Evolutionary conservation across 2,329 filamentous ascomycete genomes (phyloP).

Genomic region (Neopestalotiopsis clavispora): DNA sequence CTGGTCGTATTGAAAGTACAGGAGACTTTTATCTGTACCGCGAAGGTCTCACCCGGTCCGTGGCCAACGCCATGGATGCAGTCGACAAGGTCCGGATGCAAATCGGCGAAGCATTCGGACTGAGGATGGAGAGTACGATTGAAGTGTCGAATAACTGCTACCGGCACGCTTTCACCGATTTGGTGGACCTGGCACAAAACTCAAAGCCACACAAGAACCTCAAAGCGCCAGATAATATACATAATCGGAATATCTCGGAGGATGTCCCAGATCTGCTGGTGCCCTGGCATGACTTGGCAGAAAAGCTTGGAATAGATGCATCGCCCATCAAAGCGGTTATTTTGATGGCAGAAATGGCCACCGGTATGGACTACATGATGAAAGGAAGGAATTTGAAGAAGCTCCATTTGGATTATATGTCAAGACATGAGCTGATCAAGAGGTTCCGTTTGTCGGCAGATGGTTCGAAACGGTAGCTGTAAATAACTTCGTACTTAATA

Average conservation of each 20-base stretch:
- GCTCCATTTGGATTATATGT: slow-evolving; percentile 16
- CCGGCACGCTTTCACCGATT: slow-evolving; percentile 26
- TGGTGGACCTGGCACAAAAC: slow-evolving; percentile 28
- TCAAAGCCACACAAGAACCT: slow-evolving; percentile 30
- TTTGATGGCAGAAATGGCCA: slow-evolving; percentile 26
- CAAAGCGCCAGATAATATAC: slow-evolving; percentile 24
- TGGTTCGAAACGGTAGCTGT: background rate
- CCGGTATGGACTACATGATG: slow-evolving; percentile 22
- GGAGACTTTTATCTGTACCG: slow-evolving; percentile 29
- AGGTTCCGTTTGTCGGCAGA: background rate
- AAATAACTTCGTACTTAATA: background rate
- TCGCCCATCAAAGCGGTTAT: slow-evolving; percentile 26
- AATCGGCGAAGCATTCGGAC: slow-evolving; percentile 28
- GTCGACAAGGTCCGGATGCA: slow-evolving; percentile 28
- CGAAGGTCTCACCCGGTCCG: slow-evolving; percentile 25
- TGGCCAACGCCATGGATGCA: slow-evolving; percentile 26
- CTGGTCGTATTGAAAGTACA: slow-evolving; percentile 32
- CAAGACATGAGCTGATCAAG: slow-evolving; percentile 17
- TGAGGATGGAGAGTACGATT: slow-evolving; percentile 25
- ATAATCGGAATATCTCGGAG: slow-evolving; percentile 29
- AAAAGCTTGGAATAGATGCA: slow-evolving; percentile 26
- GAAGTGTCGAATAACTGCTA: slow-evolving; percentile 32
- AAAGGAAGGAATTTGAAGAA: slow-evolving; percentile 22
- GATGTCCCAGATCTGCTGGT: slow-evolving; percentile 29
- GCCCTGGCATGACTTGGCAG: slow-evolving; percentile 26